Evolutionary conservation across 352 stramenopile species (phyloP).

Genomic region (Peronospora farinosa): DNA sequence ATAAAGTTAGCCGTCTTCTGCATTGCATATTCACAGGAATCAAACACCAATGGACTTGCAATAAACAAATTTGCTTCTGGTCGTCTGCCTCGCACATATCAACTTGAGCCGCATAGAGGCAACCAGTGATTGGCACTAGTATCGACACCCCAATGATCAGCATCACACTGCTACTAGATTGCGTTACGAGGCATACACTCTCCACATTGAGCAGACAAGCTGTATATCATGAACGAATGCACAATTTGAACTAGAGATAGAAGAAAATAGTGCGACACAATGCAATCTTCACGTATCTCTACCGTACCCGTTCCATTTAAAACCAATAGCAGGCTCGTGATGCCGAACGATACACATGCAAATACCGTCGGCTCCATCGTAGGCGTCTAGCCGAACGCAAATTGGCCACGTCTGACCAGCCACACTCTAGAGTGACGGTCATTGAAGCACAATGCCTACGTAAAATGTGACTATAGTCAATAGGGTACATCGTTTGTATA

Average conservation of each 20-base stretch:
- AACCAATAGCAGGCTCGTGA: constrained; percentile 38
- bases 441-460: too few relatives aligned
- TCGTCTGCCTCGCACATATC: constrained; percentile 24
- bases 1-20: not conserved
- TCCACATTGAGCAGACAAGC: constrained; percentile 39
- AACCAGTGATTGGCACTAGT: constrained; percentile 41
- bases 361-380: constrained; percentile 57
- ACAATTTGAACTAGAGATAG: not conserved
- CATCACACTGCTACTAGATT: constrained; percentile 55
- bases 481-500: not conserved
- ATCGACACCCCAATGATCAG: constrained; percentile 47
- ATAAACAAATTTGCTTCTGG: constrained; percentile 28
- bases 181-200: constrained; percentile 32
- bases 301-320: constrained; percentile 34
- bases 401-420: too few relatives aligned
- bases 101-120: constrained; percentile 33
- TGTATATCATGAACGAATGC: constrained; percentile 9
- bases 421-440: too few relatives aligned
- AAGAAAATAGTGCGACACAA: too few relatives aligned
- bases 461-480: not conserved
- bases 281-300: too few relatives aligned
- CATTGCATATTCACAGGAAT: not conserved
- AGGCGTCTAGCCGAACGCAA: too few relatives aligned
- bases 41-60: constrained; percentile 27
- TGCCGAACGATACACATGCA: constrained; percentile 37